These are phyloP conservation scores for Neofusicoccum laricinum DNA, from an alignment of 2,329 filamentous ascomycete genomes.

Conservation along the genomic window DNA sequence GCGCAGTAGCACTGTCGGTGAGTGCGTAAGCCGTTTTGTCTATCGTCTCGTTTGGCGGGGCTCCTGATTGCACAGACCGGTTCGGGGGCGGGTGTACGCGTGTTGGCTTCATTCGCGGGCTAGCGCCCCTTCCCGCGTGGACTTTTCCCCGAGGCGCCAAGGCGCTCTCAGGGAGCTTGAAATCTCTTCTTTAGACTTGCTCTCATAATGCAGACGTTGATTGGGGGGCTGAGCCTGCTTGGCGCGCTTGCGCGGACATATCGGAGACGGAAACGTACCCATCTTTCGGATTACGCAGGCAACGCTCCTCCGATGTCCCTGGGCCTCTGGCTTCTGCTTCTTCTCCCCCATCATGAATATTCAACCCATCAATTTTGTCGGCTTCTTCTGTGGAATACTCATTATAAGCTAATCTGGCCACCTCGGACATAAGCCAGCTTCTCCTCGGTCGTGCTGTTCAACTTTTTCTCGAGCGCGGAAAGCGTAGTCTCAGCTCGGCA, in stretches of 20 bases:
- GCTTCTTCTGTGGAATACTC: neutral
- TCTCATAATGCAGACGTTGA: neutral
- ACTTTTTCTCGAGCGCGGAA: too few species aligned
- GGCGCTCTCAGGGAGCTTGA: neutral
- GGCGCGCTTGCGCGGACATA: neutral
- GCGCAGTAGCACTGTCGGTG: neutral
- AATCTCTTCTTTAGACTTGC: neutral
- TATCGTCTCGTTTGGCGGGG: neutral
- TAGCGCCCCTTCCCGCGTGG: neutral
- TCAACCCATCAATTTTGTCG: neutral
- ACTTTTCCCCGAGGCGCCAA: neutral
- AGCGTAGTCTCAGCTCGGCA: too few species aligned
- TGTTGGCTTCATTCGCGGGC: neutral
- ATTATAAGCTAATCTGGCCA: neutral
- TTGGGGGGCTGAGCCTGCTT: neutral
- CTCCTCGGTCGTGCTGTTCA: too few species aligned
- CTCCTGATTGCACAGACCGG: neutral
- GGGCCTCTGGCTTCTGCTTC: neutral
- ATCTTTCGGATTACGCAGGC: too few species aligned
- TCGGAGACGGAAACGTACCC: neutral
- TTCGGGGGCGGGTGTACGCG: neutral
- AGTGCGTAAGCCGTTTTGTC: constrained; percentile 11
- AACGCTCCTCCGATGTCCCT: too few species aligned
- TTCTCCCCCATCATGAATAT: too few species aligned
- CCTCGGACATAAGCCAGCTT: neutral